These are phyloP conservation scores for Silene conica DNA, from an alignment of 148 eudicot species.

Conservation along the genomic window DNA sequence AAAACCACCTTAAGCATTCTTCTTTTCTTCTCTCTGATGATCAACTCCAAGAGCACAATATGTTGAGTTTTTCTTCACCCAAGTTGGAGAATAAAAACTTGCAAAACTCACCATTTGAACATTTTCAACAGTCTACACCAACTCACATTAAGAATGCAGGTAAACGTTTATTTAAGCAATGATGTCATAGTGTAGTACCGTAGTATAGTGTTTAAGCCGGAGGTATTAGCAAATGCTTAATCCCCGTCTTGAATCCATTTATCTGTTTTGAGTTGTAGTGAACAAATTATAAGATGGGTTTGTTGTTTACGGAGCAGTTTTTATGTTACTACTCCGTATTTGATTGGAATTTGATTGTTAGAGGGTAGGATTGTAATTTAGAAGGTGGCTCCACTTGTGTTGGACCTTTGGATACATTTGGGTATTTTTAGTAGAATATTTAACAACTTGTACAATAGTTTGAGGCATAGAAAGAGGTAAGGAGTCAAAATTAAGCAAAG, in stretches of 20 bases:
- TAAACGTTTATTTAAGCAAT: not conserved
- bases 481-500: conserved; percentile 21
- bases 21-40: conserved; percentile 20
- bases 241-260: no score
- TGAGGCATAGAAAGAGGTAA: conserved; percentile 4
- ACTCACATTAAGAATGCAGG: conserved; percentile 20
- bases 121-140: not conserved
- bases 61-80: conserved; percentile 57
- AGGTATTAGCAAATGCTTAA: no score
- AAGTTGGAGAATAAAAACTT: conserved; percentile 27
- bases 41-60: conserved; percentile 25
- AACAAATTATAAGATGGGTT: no score
- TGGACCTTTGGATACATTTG: not conserved
- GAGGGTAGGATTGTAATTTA: not conserved
- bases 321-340: not conserved
- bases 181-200: no score
- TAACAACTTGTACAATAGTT: not conserved
- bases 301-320: no score
- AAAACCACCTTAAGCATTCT: not conserved
- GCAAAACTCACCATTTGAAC: conserved; percentile 15
- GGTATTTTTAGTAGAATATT: not conserved
- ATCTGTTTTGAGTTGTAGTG: no score
- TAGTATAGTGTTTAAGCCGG: no score
- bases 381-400: not conserved
- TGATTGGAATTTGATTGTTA: not conserved